Evolutionary conservation across 495 filamentous ascomycete species (phyloP).

Genomic region (Tuber aestivum): DNA sequence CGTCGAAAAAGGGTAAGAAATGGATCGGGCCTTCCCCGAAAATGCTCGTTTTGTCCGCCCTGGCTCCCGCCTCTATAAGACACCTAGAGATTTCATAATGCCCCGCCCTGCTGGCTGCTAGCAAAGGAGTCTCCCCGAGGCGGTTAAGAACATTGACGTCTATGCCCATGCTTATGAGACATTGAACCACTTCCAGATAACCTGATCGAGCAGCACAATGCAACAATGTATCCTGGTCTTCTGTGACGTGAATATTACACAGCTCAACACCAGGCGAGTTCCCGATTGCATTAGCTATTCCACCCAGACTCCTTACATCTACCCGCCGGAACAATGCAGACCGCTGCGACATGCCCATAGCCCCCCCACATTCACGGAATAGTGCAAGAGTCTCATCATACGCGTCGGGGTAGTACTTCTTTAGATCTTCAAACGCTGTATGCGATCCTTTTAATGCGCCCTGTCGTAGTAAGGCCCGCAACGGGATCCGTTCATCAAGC

Average conservation of each 20-base stretch:
- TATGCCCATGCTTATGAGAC: slow-evolving; percentile 5
- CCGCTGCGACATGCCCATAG: not conserved
- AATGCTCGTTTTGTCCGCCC: not conserved
- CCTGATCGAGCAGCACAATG: slow-evolving; percentile 8
- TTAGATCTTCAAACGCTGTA: not conserved
- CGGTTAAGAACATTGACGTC: not conserved
- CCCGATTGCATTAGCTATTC: not conserved
- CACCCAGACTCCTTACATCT: not conserved
- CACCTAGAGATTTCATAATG: not conserved
- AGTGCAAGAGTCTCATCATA: not conserved
- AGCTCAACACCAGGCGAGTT: not conserved
- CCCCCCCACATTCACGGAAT: not conserved
- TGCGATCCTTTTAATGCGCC: slow-evolving; percentile 1
- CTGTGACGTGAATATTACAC: not conserved
- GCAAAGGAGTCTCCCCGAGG: slow-evolving; percentile 6
- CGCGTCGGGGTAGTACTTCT: not conserved
- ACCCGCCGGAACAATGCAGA: not conserved
- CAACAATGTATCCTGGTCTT: not conserved
- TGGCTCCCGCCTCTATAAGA: not conserved
- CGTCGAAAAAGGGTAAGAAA: not conserved
- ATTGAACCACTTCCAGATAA: slow-evolving; percentile 4
- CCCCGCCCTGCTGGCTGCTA: not conserved
- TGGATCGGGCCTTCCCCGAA: not conserved
- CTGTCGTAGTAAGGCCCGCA: not conserved
- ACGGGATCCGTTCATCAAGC: not conserved